phyloP scores from a whole-genome alignment of 2,329 filamentous ascomycete species.

The Phoma sp. region DNA sequence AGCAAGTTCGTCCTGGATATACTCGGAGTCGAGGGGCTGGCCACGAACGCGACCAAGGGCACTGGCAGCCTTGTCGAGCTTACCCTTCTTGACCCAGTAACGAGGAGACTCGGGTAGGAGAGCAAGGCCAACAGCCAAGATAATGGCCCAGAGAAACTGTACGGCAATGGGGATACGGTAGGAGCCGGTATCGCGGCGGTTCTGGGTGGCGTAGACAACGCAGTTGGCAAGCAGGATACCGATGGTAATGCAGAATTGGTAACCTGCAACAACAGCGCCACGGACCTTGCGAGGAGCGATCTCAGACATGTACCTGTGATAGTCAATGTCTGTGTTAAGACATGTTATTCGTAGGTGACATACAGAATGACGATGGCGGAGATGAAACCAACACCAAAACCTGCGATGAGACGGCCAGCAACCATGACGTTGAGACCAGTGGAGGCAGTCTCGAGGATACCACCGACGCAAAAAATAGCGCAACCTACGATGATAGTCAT shows the following conservation, averaged over 20 bases:
- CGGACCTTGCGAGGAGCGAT: slow-evolving; percentile 74
- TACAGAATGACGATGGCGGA: slow-evolving; percentile 66
- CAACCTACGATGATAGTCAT: slow-evolving; percentile 68
- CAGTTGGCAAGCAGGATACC: slow-evolving; percentile 78
- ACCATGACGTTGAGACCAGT: slow-evolving; percentile 69
- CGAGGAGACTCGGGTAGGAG: slow-evolving; percentile 86
- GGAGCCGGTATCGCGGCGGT: slow-evolving; percentile 68
- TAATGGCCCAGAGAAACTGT: slow-evolving; percentile 82
- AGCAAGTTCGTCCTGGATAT: slow-evolving; percentile 79
- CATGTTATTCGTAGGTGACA: slow-evolving; percentile 33
- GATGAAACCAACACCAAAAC: slow-evolving; percentile 75
- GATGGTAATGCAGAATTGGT: slow-evolving; percentile 85
- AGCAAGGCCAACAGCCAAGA: slow-evolving; percentile 75
- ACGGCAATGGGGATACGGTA: slow-evolving; percentile 82
- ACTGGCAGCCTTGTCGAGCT: slow-evolving; percentile 70
- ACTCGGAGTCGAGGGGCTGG: slow-evolving; percentile 76
- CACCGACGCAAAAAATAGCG: slow-evolving; percentile 66
- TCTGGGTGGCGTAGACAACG: slow-evolving; percentile 76
- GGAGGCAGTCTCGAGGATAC: slow-evolving; percentile 67
- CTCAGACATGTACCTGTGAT: slow-evolving; percentile 79
- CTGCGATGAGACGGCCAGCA: slow-evolving; percentile 76
- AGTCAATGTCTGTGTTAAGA: slow-evolving; percentile 17
- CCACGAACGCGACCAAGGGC: slow-evolving; percentile 76
- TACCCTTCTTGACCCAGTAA: slow-evolving; percentile 81
- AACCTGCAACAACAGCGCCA: slow-evolving; percentile 76